These are phyloP conservation scores for Cicer pinnatifidum DNA, from an alignment of 306 rosid genomes.

Conservation along the genomic window DNA sequence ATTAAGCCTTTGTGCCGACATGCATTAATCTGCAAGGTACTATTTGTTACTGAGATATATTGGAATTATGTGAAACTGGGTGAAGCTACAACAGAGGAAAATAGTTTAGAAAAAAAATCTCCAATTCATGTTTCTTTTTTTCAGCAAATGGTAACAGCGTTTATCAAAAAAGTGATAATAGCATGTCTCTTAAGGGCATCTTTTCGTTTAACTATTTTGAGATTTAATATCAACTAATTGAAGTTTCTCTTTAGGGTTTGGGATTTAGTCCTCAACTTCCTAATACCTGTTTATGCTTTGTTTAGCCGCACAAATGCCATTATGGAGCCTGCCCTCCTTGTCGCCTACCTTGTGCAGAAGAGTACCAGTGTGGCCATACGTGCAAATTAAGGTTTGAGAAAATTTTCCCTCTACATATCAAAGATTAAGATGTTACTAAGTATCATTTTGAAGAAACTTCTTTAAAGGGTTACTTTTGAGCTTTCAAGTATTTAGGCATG, in stretches of 20 bases:
- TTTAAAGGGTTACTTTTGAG: constrained; percentile 14
- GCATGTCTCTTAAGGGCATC: constrained; percentile 19
- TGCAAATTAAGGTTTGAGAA: constrained; percentile 82
- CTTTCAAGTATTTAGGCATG: constrained; percentile 21
- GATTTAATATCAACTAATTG: neutral
- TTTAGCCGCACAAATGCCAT: constrained; percentile 96
- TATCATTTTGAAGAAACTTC: constrained; percentile 21
- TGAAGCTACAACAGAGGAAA: constrained; percentile 24
- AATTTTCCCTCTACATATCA: constrained; percentile 28
- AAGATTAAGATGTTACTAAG: constrained; percentile 26
- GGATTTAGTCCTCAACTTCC: neutral
- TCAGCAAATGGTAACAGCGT: no score
- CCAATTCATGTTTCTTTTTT: neutral
- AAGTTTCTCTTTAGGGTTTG: neutral
- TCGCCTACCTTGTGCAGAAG: constrained; percentile 76
- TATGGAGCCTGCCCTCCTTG: constrained; percentile 92
- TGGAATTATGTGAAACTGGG: constrained; percentile 22
- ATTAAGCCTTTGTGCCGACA: constrained; percentile 80
- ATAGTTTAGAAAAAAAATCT: neutral
- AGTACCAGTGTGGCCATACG: constrained; percentile 79
- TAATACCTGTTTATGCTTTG: constrained; percentile 29
- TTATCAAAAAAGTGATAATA: neutral
- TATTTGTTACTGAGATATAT: constrained; percentile 30
- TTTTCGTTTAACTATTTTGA: neutral
- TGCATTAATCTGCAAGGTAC: constrained; percentile 74